Evolutionary conservation across 2,329 filamentous ascomycete species (phyloP).

Genomic region (Colletotrichum salicis): DNA sequence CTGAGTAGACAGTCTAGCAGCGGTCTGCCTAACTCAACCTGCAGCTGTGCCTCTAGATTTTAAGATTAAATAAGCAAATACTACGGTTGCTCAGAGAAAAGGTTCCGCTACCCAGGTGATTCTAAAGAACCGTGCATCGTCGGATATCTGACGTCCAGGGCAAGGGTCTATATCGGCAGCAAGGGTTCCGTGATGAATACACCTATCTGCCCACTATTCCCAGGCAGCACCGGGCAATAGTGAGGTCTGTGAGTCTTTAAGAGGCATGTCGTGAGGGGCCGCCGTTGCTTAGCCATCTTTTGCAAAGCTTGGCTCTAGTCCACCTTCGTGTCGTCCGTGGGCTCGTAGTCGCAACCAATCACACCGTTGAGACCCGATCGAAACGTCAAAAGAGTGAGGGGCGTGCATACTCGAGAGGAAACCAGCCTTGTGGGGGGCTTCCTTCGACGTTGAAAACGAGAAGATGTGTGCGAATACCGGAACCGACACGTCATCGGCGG

Average conservation of each 20-base stretch:
- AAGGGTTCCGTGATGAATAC: constrained; percentile 1
- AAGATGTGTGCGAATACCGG: not conserved
- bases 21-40: not conserved
- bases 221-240: constrained; percentile 23
- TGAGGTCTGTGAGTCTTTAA: not conserved
- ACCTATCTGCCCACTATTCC: constrained; percentile 10
- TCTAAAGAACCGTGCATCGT: constrained; percentile 5
- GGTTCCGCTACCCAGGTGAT: not conserved
- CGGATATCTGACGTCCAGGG: not conserved
- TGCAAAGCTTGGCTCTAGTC: constrained; percentile 4
- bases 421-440: constrained; percentile 3
- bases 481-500: constrained; percentile 22
- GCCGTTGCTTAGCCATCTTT: not conserved
- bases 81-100: not conserved
- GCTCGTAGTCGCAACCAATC: constrained; percentile 21
- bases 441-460: constrained; percentile 2
- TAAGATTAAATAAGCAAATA: not conserved
- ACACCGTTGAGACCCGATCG: not conserved
- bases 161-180: not conserved
- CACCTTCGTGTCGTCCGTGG: not conserved
- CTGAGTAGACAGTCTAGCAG: not conserved
- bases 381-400: constrained; percentile 6
- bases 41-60: not conserved
- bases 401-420: constrained; percentile 12
- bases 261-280: not conserved